These are phyloP conservation scores for Populus trichocarpa DNA, from an alignment of 441 rosid species.

Conservation along the genomic window DNA sequence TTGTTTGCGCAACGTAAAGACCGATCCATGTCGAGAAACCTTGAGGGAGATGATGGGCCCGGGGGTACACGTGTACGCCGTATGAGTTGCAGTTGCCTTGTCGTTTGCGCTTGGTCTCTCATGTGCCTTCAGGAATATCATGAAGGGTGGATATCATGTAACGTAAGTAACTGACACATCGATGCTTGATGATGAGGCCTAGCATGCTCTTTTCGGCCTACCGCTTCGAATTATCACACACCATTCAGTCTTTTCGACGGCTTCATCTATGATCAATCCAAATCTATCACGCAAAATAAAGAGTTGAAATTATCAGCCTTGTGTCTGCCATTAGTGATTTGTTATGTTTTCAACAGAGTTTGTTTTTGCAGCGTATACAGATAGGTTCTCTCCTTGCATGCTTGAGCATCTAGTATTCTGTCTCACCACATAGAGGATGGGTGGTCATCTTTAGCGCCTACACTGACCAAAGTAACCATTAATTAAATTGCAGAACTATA, in stretches of 20 bases:
- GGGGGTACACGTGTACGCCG: too few species aligned
- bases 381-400: not conserved
- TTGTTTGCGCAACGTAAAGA: too few species aligned
- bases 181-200: not conserved
- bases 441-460: not conserved
- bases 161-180: not conserved
- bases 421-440: not conserved
- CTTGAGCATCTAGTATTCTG: not conserved
- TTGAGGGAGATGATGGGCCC: too few species aligned
- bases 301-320: not conserved
- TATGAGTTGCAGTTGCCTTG: not conserved
- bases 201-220: not conserved
- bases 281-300: conserved; percentile 12
- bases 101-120: not conserved
- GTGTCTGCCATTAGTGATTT: conserved; percentile 25
- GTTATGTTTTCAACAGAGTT: not conserved
- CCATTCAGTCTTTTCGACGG: conserved; percentile 1
- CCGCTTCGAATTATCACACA: not conserved
- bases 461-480: not conserved
- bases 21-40: too few species aligned
- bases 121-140: not conserved
- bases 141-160: not conserved
- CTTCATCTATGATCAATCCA: conserved; percentile 3
- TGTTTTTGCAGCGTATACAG: not conserved
- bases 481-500: too few species aligned